Base-by-base conservation (phyloP, 78 protist species). In the Creolimax fragrantissima region DNA sequence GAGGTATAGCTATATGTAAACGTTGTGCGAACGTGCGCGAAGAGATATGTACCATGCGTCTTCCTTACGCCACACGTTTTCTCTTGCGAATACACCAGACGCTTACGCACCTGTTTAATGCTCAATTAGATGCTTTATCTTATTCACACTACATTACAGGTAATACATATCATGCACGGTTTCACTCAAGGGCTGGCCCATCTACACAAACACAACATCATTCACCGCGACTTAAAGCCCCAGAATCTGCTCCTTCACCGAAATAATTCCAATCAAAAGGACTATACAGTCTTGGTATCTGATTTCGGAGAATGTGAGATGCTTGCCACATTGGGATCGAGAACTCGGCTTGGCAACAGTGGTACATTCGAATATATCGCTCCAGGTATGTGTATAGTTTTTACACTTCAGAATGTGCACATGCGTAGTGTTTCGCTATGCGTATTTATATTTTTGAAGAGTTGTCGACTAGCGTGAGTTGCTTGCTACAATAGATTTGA, bases 341-440 rank as follows among this genome's bases (percentile, higher is more conserved):
- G 86, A 17, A 5, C 11, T 35, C 86, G 86, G 4, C 5, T 5
- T 4, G 86, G 86, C 4, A 35, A 83, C 5, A 85, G 45, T 6
- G 89, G 89, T 4, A 85, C 89, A 5, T 37, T 85, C 5, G 89
- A 85, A 45, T 85, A 85, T 24, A 41, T 85, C 32, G 89, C 89
- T 4, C 89, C 89, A 83, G 86, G 86, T 83, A 41, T 5, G 86
- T 11, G 4, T 11, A n/a, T 5, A 11, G 86, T 83, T 11, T 17
- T 58, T 58, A n/a, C n/a, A 17, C 74, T 58, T 58, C 39, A 17
- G 11, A 32, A 17, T 17, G 11, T 58, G 74, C 74, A 32, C 17
- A 32, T 11, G 74, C 17, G 11, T 11, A 17, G 11, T 58, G 74
- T 17, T 58, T 58, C 74, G 74, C 39, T 58, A 32, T 58, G 11